Evolutionary conservation across 2,329 filamentous ascomycete genomes (phyloP), one percentile per base, ranked within the genome.

Genomic region (Didymella sp.): DNA sequence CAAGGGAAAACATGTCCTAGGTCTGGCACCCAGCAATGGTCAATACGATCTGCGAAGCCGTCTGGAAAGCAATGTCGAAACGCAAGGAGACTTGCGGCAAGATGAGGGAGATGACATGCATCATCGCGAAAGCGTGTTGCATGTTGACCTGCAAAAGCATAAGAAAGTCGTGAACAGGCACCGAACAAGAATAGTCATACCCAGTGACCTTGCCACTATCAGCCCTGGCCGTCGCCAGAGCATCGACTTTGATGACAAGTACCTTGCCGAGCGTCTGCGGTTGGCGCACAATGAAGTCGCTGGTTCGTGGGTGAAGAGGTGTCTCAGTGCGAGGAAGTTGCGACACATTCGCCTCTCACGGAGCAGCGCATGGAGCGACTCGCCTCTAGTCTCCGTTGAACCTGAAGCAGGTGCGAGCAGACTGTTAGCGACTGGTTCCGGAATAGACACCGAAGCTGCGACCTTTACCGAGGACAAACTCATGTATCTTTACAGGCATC

Each of bases 401-500:
- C 22, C 19, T 35, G 48, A 43, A 25, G 35, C 6, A 4, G 11
- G 21, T 1, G 19, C 21, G 27, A 48, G 22, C 25, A 37, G 56
- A 6, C 56, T 69, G 4, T 52, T 72, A 17, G 64, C 66, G 1
- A 37, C 44, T 1, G 53, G 62, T 1, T 47, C 53, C 13, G 64
- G 64, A 11, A 41, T 54, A 9, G 58, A 59, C 24, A 35, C 21
- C 7, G 53, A 56, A 8, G 53, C 62, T 6, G 21, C 50, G 1
- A 17, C 17, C 0, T 79, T 79, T 56, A 76, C 74, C 12, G 78
- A 79, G 59, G 70, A 74, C 30, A 73, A 74, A 24, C 66, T 80
- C 15, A 59, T 78, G 48, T 62, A 66, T 3, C 62, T 76, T 6
- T 80, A 75, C 57, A 59, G 56, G 3, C 43, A 67, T 0, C 79